Base-by-base conservation (phyloP, 2,329 filamentous ascomycete genomes). In the Aspergillus intermedius region DNA sequence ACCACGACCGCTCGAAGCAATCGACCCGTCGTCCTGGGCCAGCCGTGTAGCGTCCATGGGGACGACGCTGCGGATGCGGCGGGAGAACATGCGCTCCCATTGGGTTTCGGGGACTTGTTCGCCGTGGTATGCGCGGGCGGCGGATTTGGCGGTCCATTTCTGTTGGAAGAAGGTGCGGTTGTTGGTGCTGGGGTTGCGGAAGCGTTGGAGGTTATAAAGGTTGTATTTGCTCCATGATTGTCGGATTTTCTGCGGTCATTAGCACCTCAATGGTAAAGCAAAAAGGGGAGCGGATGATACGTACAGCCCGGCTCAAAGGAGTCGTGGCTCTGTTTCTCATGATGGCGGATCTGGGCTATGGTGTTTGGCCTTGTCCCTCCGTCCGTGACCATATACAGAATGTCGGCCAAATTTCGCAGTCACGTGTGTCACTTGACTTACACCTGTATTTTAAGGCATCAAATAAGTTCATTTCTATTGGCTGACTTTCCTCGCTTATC, bases 211-310 rank as follows among this genome's bases (percentile, higher is more conserved):
- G 73, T 96, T 96, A 81, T 88, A 98, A 55, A 98, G 79, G 67
- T 95, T 95, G 78, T 89, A 90, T 75, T 95, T 95, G 77, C 89
- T 95, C 93, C 91, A 96, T 76, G 90, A 89, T 77, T 93, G 88
- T 62, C 91, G 86, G 70, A 95, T 69, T 87, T 89, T 94, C 91
- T 97, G 66, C 47, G 49, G 10, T 34, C 42, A 32, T 30, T 46
- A 42, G 46, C 32, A 54, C 48, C 21, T 34, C 21, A 42, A 7
- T 15, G 32, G 1, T 40, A 25, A 13, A 9, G 42, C 15, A 22
- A 17, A 22, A 21, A 44, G 44, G 5, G 37, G 12, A 43, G 15
- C 25, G 43, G 22, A 48, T 43, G 22, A n/a, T 30, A n/a, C 5
- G 47, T 68, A 72, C 70, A 46, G 68, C 62, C 57, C 65, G 66